phyloP scores from a whole-genome alignment of 768 basidiomycete species.

The Lactarius akahatsu region DNA sequence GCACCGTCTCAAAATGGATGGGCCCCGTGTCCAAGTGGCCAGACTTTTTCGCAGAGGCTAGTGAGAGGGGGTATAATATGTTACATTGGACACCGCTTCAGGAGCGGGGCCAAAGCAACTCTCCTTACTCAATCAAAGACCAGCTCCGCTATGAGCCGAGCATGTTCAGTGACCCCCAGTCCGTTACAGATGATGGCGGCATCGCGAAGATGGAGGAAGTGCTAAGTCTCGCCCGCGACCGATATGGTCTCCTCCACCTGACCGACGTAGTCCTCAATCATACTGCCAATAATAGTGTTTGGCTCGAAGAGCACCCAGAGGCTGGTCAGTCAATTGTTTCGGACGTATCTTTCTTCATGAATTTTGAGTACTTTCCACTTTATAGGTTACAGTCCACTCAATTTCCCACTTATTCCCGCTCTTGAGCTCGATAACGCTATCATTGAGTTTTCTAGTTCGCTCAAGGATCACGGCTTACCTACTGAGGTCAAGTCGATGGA shows the following conservation, averaged over 20 bases:
- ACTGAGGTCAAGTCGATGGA: conserved; percentile 57
- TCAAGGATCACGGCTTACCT: conserved; percentile 69
- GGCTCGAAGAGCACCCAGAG: conserved; percentile 93
- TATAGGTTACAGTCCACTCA: conserved; percentile 83
- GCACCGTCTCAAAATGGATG: conserved; percentile 98
- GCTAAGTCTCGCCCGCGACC: conserved; percentile 69
- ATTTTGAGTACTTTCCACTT: background rate
- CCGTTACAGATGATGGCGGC: conserved; percentile 48
- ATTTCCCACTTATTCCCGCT: conserved; percentile 89
- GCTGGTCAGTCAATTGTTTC: conserved; percentile 58
- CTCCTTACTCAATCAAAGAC: conserved; percentile 91
- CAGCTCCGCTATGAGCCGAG: conserved; percentile 81
- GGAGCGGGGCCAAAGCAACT: conserved; percentile 82
- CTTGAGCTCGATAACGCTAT: conserved; percentile 89
- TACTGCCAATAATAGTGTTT: conserved; percentile 90
- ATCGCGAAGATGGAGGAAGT: conserved; percentile 58
- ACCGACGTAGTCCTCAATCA: conserved; percentile 98
- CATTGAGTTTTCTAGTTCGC: conserved; percentile 70
- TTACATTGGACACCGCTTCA: conserved; percentile 96
- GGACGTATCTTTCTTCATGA: background rate
- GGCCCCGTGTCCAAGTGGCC: conserved; percentile 78
- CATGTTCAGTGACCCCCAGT: conserved; percentile 51
- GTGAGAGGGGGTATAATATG: conserved; percentile 95
- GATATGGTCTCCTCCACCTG: conserved; percentile 84
- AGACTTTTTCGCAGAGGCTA: conserved; percentile 77